Evolutionary conservation across 2,329 filamentous ascomycete genomes (phyloP).

Genomic region (Cercospora nicotianae): DNA sequence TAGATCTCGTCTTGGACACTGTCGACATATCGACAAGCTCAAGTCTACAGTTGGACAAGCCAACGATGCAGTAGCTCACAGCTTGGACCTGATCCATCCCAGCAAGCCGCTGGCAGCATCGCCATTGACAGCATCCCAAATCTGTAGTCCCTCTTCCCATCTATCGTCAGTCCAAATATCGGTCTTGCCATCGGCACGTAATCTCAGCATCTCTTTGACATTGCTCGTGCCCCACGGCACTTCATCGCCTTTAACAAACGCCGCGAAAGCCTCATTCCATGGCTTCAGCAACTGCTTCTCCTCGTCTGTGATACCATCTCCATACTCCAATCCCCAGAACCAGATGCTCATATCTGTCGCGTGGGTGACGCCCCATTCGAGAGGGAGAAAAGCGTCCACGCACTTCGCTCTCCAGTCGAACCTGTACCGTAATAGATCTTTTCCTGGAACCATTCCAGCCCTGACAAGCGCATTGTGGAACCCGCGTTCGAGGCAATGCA

Average conservation of each 20-base stretch:
- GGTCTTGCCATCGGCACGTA: conserved; percentile 50
- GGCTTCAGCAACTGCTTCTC: conserved; percentile 49
- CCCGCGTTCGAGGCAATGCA: conserved; percentile 55
- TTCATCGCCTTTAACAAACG: conserved; percentile 46
- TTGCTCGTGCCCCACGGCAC: conserved; percentile 43
- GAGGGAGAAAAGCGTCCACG: conserved; percentile 45
- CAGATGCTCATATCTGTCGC: conserved; percentile 56
- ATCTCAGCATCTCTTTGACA: conserved; percentile 44
- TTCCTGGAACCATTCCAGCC: conserved; percentile 43
- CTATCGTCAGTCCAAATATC: conserved; percentile 49
- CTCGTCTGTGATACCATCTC: conserved; percentile 39
- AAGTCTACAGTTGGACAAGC: not conserved
- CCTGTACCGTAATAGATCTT: conserved; percentile 54
- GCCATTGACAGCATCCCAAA: conserved; percentile 49
- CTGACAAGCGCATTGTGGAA: conserved; percentile 49
- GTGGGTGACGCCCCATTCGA: conserved; percentile 56
- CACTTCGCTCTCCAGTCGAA: conserved; percentile 56
- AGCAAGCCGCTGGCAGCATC: conserved; percentile 24
- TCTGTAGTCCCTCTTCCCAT: conserved; percentile 49
- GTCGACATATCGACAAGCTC: not conserved
- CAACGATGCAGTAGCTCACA: conserved; percentile 18
- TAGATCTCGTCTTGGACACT: not conserved
- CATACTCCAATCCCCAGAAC: conserved; percentile 55
- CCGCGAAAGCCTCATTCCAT: conserved; percentile 43
- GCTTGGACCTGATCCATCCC: conserved; percentile 30